phyloP scores from a whole-genome alignment of 2,329 filamentous ascomycete genomes.

The Colletotrichum falcatum region DNA sequence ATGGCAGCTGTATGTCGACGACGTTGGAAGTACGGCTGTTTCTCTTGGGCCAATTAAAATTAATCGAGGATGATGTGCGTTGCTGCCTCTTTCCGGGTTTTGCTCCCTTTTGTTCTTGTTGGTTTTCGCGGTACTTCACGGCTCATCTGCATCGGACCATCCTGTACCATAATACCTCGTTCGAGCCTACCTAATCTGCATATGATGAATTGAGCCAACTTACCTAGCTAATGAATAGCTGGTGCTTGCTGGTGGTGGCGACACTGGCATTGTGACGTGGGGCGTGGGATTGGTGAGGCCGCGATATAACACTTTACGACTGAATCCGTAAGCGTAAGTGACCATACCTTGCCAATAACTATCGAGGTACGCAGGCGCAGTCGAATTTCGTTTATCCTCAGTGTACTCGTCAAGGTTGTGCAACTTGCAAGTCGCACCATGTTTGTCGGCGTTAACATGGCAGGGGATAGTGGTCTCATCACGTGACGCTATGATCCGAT shows the following conservation, averaged over 20 bases:
- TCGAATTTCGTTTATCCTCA: background rate
- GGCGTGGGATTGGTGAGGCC: background rate
- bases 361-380: background rate
- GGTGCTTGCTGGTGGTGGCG: background rate
- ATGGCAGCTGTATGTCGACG: slow-evolving; percentile 30
- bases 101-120: background rate
- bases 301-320: background rate
- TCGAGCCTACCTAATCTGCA: slow-evolving; percentile 38
- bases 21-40: slow-evolving; percentile 44
- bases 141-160: slow-evolving; percentile 40
- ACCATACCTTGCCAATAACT: background rate
- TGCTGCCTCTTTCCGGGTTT: slow-evolving; percentile 23
- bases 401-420: background rate
- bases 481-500: background rate
- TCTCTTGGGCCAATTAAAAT: slow-evolving; percentile 44
- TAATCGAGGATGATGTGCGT: slow-evolving; percentile 42
- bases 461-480: background rate
- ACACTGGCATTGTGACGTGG: too few relatives aligned
- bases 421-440: background rate
- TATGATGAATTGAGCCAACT: slow-evolving; percentile 31
- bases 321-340: background rate
- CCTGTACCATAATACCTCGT: slow-evolving; percentile 40
- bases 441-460: background rate
- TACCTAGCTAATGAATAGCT: background rate
- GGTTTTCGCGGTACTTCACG: slow-evolving; percentile 17